Evolutionary conservation across 495 filamentous ascomycete species (phyloP).

Genomic region (Tricharina praecox): DNA sequence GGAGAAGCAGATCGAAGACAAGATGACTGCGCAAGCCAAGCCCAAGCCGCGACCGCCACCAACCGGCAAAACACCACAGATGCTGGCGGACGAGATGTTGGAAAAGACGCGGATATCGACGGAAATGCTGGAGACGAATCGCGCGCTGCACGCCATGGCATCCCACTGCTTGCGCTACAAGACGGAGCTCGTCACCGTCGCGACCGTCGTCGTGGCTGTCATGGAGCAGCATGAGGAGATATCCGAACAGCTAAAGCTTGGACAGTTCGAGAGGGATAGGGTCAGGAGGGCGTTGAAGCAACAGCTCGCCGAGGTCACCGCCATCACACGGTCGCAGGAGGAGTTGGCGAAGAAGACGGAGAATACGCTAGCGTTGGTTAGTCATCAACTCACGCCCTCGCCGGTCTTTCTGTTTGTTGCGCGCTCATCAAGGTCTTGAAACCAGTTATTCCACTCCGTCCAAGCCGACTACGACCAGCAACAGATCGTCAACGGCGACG

Average conservation of each 20-base stretch:
- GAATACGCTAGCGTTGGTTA: background rate
- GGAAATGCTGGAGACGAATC: background rate
- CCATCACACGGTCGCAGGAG: background rate
- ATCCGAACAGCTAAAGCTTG: background rate
- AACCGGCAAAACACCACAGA: background rate
- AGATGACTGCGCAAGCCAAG: background rate
- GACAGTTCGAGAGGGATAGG: background rate
- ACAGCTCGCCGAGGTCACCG: background rate
- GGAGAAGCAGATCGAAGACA: background rate
- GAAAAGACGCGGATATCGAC: background rate
- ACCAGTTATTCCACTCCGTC: background rate
- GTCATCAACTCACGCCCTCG: no score
- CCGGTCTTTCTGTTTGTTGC: no score
- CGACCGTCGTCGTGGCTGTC: background rate
- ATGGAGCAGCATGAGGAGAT: background rate
- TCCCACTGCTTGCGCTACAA: background rate
- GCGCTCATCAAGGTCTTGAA: no score
- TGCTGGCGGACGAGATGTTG: background rate
- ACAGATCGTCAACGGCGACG: background rate
- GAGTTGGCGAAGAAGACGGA: background rate
- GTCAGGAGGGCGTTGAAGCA: background rate
- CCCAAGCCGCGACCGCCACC: background rate
- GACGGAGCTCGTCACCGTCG: background rate
- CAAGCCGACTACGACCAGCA: background rate
- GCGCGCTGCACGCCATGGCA: background rate